A percentile compares a stretch with the other conserved stretches of the same genome.
Conservation (phyloP, 768 basidiomycete species). For the Leccinum longicurvipes region DNA sequence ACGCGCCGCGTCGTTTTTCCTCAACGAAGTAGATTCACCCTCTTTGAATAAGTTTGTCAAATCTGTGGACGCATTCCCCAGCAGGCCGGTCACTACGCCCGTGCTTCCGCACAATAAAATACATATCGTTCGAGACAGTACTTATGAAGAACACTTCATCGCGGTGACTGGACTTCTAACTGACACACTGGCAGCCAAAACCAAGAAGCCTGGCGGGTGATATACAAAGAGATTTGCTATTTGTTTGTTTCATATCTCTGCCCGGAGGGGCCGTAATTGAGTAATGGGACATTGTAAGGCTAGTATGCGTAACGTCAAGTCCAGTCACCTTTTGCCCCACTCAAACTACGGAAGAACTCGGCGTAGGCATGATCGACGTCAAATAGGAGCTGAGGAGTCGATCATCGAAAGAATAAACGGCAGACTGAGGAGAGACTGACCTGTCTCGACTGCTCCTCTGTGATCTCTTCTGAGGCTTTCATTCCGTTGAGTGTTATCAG, state of each 20-base stretch:
- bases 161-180: background rate
- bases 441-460: conserved; percentile 93
- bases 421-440: conserved; percentile 35
- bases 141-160: background rate
- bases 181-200: background rate
- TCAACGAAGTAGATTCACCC: background rate
- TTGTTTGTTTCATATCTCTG: background rate
- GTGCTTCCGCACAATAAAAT: background rate
- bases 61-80: background rate
- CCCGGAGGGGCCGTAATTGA: too few species aligned
- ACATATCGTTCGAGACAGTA: background rate
- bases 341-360: conserved; percentile 83
- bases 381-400: conserved; percentile 68
- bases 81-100: background rate
- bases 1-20: background rate
- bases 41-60: background rate
- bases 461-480: conserved; percentile 95
- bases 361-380: conserved; percentile 96
- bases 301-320: conserved; percentile 7
- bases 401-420: background rate
- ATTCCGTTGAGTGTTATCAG: conserved; percentile 94
- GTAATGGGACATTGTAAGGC: background rate
- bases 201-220: background rate
- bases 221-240: background rate
- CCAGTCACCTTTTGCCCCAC: conserved; percentile 35